phyloP scores from a whole-genome alignment of 495 filamentous ascomycete species.

The Penicillium silybi region DNA sequence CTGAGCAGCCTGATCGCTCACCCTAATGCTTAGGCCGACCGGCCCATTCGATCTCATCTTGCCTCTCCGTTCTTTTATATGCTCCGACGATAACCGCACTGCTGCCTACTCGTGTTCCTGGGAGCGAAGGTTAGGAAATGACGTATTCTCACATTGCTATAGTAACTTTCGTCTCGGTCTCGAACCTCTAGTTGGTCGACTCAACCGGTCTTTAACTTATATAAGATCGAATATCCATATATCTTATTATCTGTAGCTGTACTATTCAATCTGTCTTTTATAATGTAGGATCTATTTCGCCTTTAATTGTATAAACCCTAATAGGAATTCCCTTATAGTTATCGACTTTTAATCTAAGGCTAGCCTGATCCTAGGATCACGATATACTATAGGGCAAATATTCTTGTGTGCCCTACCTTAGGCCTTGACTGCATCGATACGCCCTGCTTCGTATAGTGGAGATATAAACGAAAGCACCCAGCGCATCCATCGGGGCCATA shows the following conservation, averaged over 20 bases:
- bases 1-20: slow-evolving; percentile 10
- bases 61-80: not conserved
- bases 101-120: slow-evolving; percentile 7
- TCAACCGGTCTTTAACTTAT: too few species aligned
- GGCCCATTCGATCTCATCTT: slow-evolving; percentile 2
- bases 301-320: not conserved
- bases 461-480: too few species aligned
- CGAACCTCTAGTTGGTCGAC: too few species aligned
- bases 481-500: too few species aligned
- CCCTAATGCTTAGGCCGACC: slow-evolving; percentile 6
- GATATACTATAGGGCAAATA: not conserved
- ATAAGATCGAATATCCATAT: not conserved
- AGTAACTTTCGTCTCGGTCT: too few species aligned
- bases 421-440: not conserved
- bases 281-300: not conserved
- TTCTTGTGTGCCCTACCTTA: not conserved
- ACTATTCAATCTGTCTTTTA: not conserved
- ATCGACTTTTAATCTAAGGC: not conserved
- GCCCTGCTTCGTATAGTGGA: not conserved
- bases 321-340: not conserved
- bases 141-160: too few species aligned
- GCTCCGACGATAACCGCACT: slow-evolving; percentile 5
- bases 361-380: not conserved
- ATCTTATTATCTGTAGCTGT: too few species aligned
- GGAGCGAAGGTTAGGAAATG: not conserved